Evolutionary conservation across 495 filamentous ascomycete genomes (phyloP).

Genomic region (Podospora appendiculata): DNA sequence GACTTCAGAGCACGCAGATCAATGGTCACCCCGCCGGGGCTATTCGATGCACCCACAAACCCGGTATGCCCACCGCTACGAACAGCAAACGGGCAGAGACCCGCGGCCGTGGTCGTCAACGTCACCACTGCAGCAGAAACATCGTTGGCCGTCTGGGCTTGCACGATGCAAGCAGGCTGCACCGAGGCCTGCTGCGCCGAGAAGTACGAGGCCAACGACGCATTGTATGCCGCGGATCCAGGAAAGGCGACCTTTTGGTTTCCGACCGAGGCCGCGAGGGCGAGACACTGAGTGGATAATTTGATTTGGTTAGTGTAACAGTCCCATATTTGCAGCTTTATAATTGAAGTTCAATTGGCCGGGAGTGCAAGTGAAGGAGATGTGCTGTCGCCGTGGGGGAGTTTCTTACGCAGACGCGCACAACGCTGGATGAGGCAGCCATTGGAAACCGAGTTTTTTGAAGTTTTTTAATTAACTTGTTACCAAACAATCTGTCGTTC

Average conservation of each 20-base stretch:
- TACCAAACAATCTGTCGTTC: too few relatives aligned
- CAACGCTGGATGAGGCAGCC: too few relatives aligned
- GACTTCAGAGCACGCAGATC: slow-evolving; percentile 27
- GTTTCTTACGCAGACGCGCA: too few relatives aligned
- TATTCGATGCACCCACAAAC: slow-evolving; percentile 15
- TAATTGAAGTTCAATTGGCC: too few relatives aligned
- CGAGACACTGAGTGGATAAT: neutral
- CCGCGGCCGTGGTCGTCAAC: neutral
- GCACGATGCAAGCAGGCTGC: neutral
- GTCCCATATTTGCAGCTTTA: too few relatives aligned
- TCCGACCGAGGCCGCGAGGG: neutral
- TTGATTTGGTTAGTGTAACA: neutral
- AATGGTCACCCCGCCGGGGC: slow-evolving; percentile 35
- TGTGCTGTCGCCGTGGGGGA: too few relatives aligned
- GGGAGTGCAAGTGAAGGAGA: too few relatives aligned
- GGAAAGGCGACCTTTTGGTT: neutral
- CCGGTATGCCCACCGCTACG: neutral
- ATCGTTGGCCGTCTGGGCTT: neutral
- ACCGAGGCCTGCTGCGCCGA: neutral
- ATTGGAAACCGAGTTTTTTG: too few relatives aligned
- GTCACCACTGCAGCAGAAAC: neutral
- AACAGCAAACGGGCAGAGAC: neutral
- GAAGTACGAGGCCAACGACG: neutral
- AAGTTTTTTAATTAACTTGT: too few relatives aligned
- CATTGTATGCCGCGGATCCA: neutral